Conservation (phyloP, 2,329 filamentous ascomycete genomes). For the Fusarium camptoceras region DNA sequence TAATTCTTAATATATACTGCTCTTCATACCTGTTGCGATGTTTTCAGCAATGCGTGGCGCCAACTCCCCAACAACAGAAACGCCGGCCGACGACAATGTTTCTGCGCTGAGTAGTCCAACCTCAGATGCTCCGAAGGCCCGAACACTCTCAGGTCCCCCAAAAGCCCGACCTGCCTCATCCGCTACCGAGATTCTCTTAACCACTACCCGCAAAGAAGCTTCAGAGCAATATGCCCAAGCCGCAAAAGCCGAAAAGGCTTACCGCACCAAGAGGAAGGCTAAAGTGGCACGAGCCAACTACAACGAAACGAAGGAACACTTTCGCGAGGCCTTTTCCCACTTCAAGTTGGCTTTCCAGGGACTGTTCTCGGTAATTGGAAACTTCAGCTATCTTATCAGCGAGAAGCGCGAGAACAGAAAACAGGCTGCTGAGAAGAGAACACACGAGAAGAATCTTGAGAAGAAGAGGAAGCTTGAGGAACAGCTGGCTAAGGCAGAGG, state of each 20-base stretch:
- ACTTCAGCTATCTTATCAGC: neutral
- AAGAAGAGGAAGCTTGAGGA: conserved; percentile 11
- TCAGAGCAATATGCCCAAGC: conserved; percentile 18
- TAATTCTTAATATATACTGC: neutral
- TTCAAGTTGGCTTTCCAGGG: conserved; percentile 9
- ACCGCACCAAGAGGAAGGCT: conserved; percentile 16
- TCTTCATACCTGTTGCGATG: neutral
- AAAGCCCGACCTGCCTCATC: conserved; percentile 2
- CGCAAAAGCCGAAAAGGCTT: conserved; percentile 16
- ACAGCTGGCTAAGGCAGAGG: conserved; percentile 1
- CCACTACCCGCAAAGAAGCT: conserved; percentile 3
- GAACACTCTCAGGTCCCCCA: neutral
- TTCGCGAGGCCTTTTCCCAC: conserved; percentile 2
- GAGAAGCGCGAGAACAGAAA: neutral
- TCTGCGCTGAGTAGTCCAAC: neutral
- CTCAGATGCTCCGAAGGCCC: neutral
- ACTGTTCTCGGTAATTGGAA: neutral
- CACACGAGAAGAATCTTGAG: neutral
- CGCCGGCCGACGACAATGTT: neutral
- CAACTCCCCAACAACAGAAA: neutral
- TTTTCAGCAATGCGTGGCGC: neutral
- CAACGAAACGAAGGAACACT: conserved; percentile 10
- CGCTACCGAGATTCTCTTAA: conserved; percentile 1
- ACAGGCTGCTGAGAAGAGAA: neutral
- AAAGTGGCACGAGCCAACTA: conserved; percentile 15